Base-by-base conservation (phyloP, 306 rosid species). In the Potentilla sterilis region DNA sequence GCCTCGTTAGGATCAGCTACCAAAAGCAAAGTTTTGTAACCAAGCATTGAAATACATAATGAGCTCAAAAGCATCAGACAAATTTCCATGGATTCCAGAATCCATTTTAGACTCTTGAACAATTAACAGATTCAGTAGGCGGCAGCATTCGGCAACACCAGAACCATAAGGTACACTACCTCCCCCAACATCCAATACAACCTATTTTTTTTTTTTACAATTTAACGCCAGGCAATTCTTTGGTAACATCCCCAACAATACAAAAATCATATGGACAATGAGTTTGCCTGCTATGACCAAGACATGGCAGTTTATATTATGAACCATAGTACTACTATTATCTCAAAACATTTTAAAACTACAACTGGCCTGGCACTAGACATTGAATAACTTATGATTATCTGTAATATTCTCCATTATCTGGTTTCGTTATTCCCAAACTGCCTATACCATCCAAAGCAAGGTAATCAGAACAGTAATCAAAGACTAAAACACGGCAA, bases 371-470 rank as follows among this genome's bases (percentile, higher is more conserved):
- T 18, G 46, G 28, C 69, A 64, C 38, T 64, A 64, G 14, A 38
- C 69, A 38, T 65, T 18, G 7, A 37, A 38, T 65, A 65, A 37
- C 28, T 3, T 65, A 46, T 65, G 47, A 65, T 16, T 38, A 38
- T 40, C 70, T 38, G 70, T 38, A 19, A 40, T 19, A 66, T 40
- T 66, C 70, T 38, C 49, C 32, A 40, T 38, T 21, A 68, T 44
- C 48, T n/a, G 42, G 40, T 72, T 63, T 73, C 16, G 7, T 73
- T 58, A 42, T 57, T 58, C 6, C 14, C 68, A 16, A 72, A 18
- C 77, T 24, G 77, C 68, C 54, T 41, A 73, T n/a, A 24, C 41
- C 40, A 72, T 73, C 77, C 68, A 73, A 73, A 58, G 44, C 34
- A 57, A 57, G 4, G 19, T 18, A 73, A 41, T 42, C 42, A 40